Evolutionary conservation across 768 basidiomycete genomes (phyloP).

Genomic region (Gyrodon lividus): DNA sequence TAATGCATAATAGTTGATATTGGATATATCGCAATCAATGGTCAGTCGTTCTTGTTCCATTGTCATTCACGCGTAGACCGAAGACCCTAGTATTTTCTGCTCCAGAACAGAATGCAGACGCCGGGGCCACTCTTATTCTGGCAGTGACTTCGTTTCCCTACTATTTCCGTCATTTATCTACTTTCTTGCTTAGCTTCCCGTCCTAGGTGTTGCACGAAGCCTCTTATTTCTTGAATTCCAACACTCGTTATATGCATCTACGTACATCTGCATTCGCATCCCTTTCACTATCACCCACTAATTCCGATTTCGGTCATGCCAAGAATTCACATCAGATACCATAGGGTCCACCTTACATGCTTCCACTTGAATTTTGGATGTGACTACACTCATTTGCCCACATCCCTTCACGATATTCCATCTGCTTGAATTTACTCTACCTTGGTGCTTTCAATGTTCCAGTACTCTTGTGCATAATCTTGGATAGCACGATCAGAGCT

Average conservation of each 20-base stretch:
- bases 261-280: background rate
- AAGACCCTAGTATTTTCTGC: background rate
- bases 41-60: background rate
- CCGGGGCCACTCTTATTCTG: background rate
- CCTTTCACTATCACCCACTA: slow-evolving; percentile 6
- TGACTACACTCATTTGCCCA: slow-evolving; percentile 4
- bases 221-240: background rate
- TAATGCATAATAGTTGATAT: background rate
- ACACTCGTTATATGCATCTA: no score
- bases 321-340: slow-evolving; percentile 13
- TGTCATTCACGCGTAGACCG: background rate
- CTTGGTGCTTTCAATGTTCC: slow-evolving; percentile 63
- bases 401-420: background rate
- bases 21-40: background rate
- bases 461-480: slow-evolving; percentile 88
- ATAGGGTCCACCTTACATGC: slow-evolving; percentile 6
- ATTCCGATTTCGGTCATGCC: background rate
- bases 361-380: slow-evolving; percentile 9
- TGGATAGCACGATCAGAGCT: slow-evolving; percentile 91
- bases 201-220: background rate
- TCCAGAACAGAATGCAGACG: background rate
- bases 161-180: background rate
- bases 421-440: slow-evolving; percentile 20
- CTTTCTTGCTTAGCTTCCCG: background rate
- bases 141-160: background rate